phyloP scores from a whole-genome alignment of 2,329 filamentous ascomycete genomes.

The Fusarium sp. region DNA sequence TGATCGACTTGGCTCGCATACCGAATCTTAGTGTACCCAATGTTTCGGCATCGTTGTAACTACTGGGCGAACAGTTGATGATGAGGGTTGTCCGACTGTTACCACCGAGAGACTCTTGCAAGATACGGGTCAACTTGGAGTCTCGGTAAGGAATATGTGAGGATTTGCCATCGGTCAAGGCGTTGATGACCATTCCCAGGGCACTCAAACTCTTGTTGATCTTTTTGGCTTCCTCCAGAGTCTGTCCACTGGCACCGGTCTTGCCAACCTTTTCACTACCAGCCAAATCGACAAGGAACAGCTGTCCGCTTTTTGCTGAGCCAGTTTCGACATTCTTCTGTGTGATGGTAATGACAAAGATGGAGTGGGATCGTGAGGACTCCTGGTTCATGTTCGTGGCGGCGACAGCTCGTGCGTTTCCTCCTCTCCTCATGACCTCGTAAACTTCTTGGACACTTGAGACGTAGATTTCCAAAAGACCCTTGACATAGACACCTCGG shows the following conservation, averaged over 20 bases:
- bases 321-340: constrained; percentile 98
- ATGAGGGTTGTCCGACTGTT: constrained; percentile 98
- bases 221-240: constrained; percentile 98
- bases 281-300: constrained; percentile 97
- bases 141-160: constrained; percentile 96
- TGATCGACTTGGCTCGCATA: constrained; percentile 96
- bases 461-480: constrained; percentile 92
- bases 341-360: constrained; percentile 95
- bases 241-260: constrained; percentile 96
- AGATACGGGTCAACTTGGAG: constrained; percentile 94
- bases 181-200: constrained; percentile 98
- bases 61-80: constrained; percentile 98
- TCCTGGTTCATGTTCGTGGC: constrained; percentile 99
- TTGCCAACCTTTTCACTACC: constrained; percentile 99
- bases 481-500: constrained; percentile 95
- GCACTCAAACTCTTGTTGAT: constrained; percentile 99
- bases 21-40: constrained; percentile 92
- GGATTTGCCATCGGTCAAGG: constrained; percentile 95
- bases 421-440: constrained; percentile 94
- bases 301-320: constrained; percentile 93
- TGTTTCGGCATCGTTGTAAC: constrained; percentile 97
- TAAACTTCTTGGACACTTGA: constrained; percentile 96
- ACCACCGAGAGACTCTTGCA: constrained; percentile 96
- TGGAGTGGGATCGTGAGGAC: constrained; percentile 97
- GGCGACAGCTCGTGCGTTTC: constrained; percentile 87